phyloP scores from a whole-genome alignment of 306 rosid genomes.

The Leucaena leucocephala region DNA sequence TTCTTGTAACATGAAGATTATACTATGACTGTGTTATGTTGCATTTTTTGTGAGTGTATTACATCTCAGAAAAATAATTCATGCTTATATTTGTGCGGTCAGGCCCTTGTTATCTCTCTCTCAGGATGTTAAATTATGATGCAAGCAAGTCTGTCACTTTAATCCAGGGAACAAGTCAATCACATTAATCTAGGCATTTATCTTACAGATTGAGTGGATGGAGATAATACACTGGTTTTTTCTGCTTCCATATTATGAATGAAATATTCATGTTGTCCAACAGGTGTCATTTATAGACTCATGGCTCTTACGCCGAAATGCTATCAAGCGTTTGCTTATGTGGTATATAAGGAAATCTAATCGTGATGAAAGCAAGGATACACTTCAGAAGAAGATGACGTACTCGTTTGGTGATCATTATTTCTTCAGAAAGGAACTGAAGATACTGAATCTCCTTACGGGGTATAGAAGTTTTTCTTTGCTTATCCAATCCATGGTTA shows the following conservation, averaged over 20 bases:
- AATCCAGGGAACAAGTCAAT: not conserved
- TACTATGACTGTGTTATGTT: not conserved
- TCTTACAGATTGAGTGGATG: slow-evolving; percentile 13
- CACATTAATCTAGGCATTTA: not conserved
- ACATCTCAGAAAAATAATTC: not conserved
- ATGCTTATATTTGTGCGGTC: not conserved
- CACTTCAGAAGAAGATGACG: slow-evolving; percentile 56
- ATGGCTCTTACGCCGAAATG: slow-evolving; percentile 60
- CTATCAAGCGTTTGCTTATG: slow-evolving; percentile 69
- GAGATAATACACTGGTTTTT: slow-evolving; percentile 12
- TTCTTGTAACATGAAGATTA: slow-evolving; percentile 1
- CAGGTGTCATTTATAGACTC: slow-evolving; percentile 87
- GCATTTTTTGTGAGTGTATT: not conserved
- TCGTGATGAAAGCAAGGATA: slow-evolving; percentile 39
- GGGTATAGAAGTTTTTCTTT: slow-evolving; percentile 59
- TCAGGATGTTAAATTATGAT: not conserved
- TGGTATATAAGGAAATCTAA: slow-evolving; percentile 70
- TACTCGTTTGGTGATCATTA: slow-evolving; percentile 93
- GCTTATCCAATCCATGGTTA: slow-evolving; percentile 21
- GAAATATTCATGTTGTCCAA: slow-evolving; percentile 14
- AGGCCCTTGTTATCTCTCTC: not conserved
- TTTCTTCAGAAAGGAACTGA: slow-evolving; percentile 87
- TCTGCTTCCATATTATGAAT: slow-evolving; percentile 31
- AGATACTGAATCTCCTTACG: slow-evolving; percentile 74
- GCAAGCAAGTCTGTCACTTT: not conserved